Conservation (phyloP, 23 red algal species). For the Agarophyton chilense region DNA sequence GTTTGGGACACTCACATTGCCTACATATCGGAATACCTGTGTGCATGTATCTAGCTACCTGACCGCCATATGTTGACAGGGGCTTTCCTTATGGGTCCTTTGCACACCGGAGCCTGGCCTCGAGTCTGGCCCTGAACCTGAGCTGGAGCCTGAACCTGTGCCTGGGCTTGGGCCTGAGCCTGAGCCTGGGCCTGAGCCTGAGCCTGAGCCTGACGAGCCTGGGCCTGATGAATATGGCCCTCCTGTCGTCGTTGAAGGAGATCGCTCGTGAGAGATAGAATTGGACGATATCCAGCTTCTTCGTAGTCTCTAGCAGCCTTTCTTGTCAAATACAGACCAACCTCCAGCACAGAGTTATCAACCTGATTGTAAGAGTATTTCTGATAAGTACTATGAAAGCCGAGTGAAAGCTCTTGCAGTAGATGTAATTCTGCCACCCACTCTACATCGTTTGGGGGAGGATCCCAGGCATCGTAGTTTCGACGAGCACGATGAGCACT, state of each 20-base stretch:
- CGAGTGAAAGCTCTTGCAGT: constrained; percentile 16
- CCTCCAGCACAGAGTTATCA: not conserved
- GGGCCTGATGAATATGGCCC: too few species aligned
- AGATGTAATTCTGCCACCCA: constrained; percentile 33
- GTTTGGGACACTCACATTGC: not conserved
- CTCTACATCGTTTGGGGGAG: constrained; percentile 53
- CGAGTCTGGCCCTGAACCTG: too few species aligned
- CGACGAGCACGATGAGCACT: constrained; percentile 26
- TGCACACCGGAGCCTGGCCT: too few species aligned
- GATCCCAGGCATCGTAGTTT: constrained; percentile 62
- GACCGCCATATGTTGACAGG: not conserved
- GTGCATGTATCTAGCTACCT: not conserved
- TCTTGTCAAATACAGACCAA: not conserved
- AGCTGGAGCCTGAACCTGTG: too few species aligned
- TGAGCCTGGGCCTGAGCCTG: too few species aligned
- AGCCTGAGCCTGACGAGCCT: too few species aligned
- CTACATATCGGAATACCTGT: not conserved
- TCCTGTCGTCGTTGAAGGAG: not conserved
- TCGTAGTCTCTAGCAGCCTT: constrained; percentile 8
- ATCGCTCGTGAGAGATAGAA: not conserved
- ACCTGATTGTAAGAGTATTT: not conserved
- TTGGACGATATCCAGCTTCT: constrained; percentile 18
- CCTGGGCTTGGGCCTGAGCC: too few species aligned
- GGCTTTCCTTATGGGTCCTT: not conserved
- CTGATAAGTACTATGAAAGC: constrained; percentile 28